Percentiles rank a stretch among this genome's conserved stretches.
phyloP scores from a whole-genome alignment of 2,329 filamentous ascomycete genomes.

The Nemania bipapillata region DNA sequence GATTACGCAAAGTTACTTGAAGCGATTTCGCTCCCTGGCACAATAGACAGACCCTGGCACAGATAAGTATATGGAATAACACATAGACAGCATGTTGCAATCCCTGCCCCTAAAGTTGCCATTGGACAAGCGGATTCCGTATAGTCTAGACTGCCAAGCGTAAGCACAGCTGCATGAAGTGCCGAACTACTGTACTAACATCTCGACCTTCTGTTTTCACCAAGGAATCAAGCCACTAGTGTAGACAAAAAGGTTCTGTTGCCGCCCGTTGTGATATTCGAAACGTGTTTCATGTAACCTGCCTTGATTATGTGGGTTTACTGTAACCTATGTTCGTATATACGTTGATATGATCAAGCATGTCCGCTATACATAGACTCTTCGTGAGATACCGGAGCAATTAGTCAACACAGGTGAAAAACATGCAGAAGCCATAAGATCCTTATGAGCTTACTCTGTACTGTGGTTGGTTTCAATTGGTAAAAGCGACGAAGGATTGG shows the following conservation, averaged over 20 bases:
- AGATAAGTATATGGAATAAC: constrained; percentile 30
- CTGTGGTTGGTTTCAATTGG: not conserved
- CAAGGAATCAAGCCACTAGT: not conserved
- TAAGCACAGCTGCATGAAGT: constrained; percentile 22
- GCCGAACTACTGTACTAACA: constrained; percentile 10
- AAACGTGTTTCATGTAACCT: constrained; percentile 8
- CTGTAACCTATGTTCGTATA: not conserved
- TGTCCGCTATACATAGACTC: not conserved
- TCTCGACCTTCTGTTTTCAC: constrained; percentile 1
- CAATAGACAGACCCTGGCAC: constrained; percentile 1
- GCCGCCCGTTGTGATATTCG: constrained; percentile 1
- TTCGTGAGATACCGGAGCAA: not conserved
- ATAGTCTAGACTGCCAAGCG: constrained; percentile 5
- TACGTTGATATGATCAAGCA: not conserved
- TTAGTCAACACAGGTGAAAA: too few species aligned
- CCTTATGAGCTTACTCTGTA: not conserved
- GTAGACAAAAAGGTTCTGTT: not conserved
- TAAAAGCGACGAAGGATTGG: constrained; percentile 9
- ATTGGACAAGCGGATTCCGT: constrained; percentile 28
- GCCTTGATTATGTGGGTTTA: not conserved
- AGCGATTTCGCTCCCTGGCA: constrained; percentile 8
- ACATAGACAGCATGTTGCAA: constrained; percentile 28
- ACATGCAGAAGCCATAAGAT: not conserved
- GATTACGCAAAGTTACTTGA: constrained; percentile 27
- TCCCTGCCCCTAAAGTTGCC: constrained; percentile 29